phyloP scores from a whole-genome alignment of 2,329 filamentous ascomycete species.

The Teratosphaeria gauchensis region DNA sequence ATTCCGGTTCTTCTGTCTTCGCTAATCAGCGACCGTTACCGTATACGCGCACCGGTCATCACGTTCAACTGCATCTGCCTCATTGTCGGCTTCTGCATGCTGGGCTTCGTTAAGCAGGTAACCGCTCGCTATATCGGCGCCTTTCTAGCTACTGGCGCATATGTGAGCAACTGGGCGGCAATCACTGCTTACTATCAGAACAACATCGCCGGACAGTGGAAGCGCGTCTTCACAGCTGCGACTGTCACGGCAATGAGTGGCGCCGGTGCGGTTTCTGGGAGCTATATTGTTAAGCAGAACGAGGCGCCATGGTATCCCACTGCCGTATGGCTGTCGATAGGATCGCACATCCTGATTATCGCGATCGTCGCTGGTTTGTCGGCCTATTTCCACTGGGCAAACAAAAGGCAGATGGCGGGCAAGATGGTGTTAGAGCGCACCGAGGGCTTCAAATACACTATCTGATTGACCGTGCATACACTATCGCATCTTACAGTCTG shows the following conservation, averaged over 20 bases:
- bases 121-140: slow-evolving; percentile 55
- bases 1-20: slow-evolving; percentile 56
- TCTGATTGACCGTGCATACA: slow-evolving; percentile 15
- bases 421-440: slow-evolving; percentile 19
- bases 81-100: slow-evolving; percentile 55
- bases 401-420: slow-evolving; percentile 17
- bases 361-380: slow-evolving; percentile 19
- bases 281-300: slow-evolving; percentile 52
- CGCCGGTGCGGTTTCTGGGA: slow-evolving; percentile 55
- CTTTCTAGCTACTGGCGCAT: slow-evolving; percentile 57
- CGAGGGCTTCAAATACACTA: slow-evolving; percentile 38
- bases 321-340: slow-evolving; percentile 59
- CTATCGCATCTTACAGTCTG: not conserved
- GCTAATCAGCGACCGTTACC: slow-evolving; percentile 50
- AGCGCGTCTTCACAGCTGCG: slow-evolving; percentile 52
- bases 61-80: slow-evolving; percentile 54
- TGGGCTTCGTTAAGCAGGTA: slow-evolving; percentile 51
- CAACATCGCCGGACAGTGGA: slow-evolving; percentile 55
- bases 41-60: slow-evolving; percentile 53
- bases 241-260: slow-evolving; percentile 51
- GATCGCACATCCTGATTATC: slow-evolving; percentile 27
- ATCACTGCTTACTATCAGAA: slow-evolving; percentile 55
- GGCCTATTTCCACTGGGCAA: slow-evolving; percentile 19
- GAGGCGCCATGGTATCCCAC: slow-evolving; percentile 56
- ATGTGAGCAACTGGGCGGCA: slow-evolving; percentile 60